phyloP scores from a whole-genome alignment of 257 asterid genomes.

The Solanum habrochaites region DNA sequence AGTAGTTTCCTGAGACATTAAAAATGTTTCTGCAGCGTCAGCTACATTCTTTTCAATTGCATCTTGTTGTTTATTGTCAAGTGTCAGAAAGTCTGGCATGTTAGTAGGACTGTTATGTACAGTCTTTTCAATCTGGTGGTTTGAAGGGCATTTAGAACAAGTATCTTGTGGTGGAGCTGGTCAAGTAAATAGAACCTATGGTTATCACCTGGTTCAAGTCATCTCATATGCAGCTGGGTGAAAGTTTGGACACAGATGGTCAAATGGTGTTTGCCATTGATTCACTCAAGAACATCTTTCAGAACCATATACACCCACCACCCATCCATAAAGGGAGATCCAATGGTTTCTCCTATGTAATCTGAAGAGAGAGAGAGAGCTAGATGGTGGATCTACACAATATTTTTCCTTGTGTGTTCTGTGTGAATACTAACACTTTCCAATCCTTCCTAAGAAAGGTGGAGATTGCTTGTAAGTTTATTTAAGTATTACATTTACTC shows the following conservation, averaged over 20 bases:
- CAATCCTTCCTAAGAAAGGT: neutral
- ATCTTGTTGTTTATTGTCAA: neutral
- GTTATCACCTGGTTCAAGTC: neutral
- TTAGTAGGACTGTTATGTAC: neutral
- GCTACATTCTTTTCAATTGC: neutral
- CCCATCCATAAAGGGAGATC: neutral
- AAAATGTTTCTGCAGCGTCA: neutral
- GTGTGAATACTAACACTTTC: neutral
- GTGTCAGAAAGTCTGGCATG: neutral
- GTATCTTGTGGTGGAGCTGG: neutral
- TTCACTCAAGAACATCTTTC: neutral
- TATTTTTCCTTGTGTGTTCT: neutral
- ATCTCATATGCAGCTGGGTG: neutral
- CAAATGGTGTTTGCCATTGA: neutral
- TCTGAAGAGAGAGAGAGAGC: neutral
- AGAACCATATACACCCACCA: neutral
- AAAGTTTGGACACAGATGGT: neutral
- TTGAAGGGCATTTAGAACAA: neutral
- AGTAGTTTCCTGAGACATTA: neutral
- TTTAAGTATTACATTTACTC: neutral
- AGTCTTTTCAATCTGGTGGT: neutral
- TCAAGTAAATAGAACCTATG: neutral
- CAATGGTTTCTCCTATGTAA: neutral
- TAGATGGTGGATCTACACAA: neutral
- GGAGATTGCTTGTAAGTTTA: neutral